Evolutionary conservation across 2,329 filamentous ascomycete genomes (phyloP), one percentile per base, ranked within the genome.

Genomic region (Penicillium nordicum): DNA sequence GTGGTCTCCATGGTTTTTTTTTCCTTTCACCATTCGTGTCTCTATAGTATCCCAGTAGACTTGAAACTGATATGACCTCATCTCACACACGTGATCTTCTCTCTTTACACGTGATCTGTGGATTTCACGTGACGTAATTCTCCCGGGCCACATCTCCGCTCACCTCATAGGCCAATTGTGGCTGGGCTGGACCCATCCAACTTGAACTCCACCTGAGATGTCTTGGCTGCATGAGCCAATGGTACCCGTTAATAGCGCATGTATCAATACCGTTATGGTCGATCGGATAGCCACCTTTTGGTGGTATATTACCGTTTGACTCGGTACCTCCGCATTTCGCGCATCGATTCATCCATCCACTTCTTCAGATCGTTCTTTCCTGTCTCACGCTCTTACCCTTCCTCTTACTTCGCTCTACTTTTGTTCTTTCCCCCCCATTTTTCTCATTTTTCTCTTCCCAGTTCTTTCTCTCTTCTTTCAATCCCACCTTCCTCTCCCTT

Each of bases 291-390:
- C 47, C 23, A 16, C 53, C 42, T 56, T 50, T 34, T 18, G 42
- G 32, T n/a, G 18, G n/a, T 16, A 57, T 59, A 53, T 48, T 38
- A 21, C 32, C 11, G 63, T 66, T 42, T 49, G 52, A 49, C 57
- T 58, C 21, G 14, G 63, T 66, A 60, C 50, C 57, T 67, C 63
- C 64, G 63, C 63, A 67, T 65, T 63, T 53, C 53, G 58, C 61
- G 55, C 54, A 63, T 66, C 51, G 54, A 57, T 53, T 49, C 57
- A 49, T 51, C 55, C 57, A 49, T 51, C 55, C 61, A 66, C 64
- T 60, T 55, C 63, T 58, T 65, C 58, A 58, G 58, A 62, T 64
- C 59, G 38, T 30, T 52, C 53, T 56, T 44, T 46, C 48, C 36
- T 49, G 50, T 53, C 50, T 53, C 43, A 53, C 53, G 56, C 62